These are phyloP conservation scores for Annona cherimola DNA, from an alignment of 164 flowering plant species.

Conservation along the genomic window DNA sequence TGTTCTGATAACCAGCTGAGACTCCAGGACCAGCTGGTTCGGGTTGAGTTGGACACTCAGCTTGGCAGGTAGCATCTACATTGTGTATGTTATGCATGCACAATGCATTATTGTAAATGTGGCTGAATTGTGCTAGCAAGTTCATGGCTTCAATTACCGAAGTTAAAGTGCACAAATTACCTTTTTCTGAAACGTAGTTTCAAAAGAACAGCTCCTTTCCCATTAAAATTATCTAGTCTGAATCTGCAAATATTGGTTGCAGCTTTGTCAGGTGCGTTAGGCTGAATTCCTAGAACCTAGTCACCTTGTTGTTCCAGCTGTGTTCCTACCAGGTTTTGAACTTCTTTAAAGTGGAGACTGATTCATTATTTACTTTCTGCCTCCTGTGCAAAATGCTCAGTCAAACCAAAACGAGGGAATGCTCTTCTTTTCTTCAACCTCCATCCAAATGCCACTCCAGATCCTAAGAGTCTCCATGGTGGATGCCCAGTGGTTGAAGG, in stretches of 20 bases:
- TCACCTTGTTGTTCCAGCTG: not conserved
- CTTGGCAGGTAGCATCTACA: not conserved
- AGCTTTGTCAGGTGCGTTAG: not conserved
- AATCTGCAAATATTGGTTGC: not conserved
- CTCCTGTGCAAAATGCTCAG: constrained; percentile 28
- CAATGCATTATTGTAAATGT: not conserved
- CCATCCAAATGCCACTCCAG: constrained; percentile 60
- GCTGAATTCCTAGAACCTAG: not conserved
- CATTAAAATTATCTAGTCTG: not conserved
- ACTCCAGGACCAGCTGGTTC: not conserved
- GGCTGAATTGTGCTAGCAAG: not conserved
- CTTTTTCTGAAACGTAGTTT: too few species aligned
- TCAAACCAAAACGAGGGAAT: constrained; percentile 83
- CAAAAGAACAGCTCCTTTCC: not conserved
- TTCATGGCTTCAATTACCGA: not conserved
- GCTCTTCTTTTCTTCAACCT: constrained; percentile 96
- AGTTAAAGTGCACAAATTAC: too few species aligned
- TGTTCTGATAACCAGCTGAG: not conserved
- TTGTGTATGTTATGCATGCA: not conserved
- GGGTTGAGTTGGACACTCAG: not conserved
- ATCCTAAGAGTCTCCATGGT: constrained; percentile 70
- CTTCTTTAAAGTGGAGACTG: not conserved
- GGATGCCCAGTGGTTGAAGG: constrained; percentile 95
- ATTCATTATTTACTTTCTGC: constrained; percentile 1
- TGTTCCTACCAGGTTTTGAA: not conserved